Percentiles rank a stretch among this genome's conserved stretches.
phyloP scores from a whole-genome alignment of 2,329 filamentous ascomycete species.

The Trichophyton mentagrophytes region DNA sequence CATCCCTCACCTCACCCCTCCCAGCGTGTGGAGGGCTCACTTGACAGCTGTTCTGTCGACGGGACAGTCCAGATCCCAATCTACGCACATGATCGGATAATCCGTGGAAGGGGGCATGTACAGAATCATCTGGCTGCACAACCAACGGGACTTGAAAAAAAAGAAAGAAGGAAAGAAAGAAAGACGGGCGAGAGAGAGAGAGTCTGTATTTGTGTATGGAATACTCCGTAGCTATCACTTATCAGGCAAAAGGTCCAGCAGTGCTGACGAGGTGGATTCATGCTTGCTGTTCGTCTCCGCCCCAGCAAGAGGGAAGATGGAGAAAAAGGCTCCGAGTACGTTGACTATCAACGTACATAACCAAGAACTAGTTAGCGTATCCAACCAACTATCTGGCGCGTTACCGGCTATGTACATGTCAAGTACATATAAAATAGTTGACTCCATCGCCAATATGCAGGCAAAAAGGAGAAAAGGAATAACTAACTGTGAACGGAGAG shows the following conservation, averaged over 20 bases:
- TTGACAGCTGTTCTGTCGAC: constrained; percentile 2
- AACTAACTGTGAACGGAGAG: not conserved
- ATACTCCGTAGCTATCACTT: not conserved
- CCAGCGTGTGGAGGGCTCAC: not conserved
- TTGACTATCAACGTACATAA: too few relatives aligned
- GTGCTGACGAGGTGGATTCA: not conserved
- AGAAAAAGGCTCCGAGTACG: not conserved
- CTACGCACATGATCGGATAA: not conserved
- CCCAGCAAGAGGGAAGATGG: not conserved
- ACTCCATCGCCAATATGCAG: not conserved
- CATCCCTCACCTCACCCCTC: not conserved
- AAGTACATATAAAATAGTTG: not conserved
- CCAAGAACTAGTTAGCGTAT: too few relatives aligned
- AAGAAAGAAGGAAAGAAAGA: not conserved
- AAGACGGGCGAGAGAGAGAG: not conserved
- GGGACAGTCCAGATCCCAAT: constrained; percentile 2
- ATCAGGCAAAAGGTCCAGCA: not conserved
- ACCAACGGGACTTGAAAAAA: not conserved
- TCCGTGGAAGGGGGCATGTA: not conserved
- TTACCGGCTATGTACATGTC: too few relatives aligned
- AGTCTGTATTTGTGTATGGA: not conserved
- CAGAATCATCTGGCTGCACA: not conserved
- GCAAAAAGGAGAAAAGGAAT: not conserved
- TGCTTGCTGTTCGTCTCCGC: not conserved
- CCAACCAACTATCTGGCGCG: too few relatives aligned